Base-by-base conservation (phyloP, 2,329 filamentous ascomycete species). In the Botrytis medusae region DNA sequence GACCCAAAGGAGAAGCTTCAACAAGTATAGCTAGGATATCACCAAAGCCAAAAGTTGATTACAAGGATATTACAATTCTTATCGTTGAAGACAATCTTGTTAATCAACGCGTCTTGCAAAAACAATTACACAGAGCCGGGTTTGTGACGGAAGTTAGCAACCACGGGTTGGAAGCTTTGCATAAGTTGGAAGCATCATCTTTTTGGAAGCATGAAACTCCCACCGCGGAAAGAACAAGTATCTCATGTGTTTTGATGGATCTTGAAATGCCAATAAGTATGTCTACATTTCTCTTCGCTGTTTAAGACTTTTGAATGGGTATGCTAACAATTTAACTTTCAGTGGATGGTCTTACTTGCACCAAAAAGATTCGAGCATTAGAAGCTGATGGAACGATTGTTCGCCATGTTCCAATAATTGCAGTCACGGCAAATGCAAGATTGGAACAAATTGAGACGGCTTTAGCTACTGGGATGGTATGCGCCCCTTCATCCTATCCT, bases 341-440 rank as follows among this genome's bases (percentile, higher is more conserved):
- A 72, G 71, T 94, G 92, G 92, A 95, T 78, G 93, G 93, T 51
- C 88, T 93, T 81, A 91, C 91, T 2, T 93, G 92, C 75, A 90
- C 92, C 20, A 85, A 87, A 60, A 87, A 85, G 74, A 94, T 95
- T 71, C 87, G 93, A 29, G 87, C 91, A 74, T 84, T 93, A 29
- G 91, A 95, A 80, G 83, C 83, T 67, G 85, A 88, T 71, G 89
- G 89, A 2, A 87, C 85, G 46, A 87, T 93, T 65, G 84, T 86
- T 29, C 83, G 85, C 68, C 91, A 93, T 78, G 88, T 93, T n/a
- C 91, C 92, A 3, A 92, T 93, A 77, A 92, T 94, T 77, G 92
- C 91, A n/a, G 91, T 93, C n/a, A 95, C 92, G 54, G 93, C 93
- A 2, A 95, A 95, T 81, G 92, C 92, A 54, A 85, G 93, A 79